A percentile compares a stretch with the other conserved stretches of the same genome.
Evolutionary conservation across 75 land plant genomes (phyloP).

Genomic region (Adiantum capillusveneris): DNA sequence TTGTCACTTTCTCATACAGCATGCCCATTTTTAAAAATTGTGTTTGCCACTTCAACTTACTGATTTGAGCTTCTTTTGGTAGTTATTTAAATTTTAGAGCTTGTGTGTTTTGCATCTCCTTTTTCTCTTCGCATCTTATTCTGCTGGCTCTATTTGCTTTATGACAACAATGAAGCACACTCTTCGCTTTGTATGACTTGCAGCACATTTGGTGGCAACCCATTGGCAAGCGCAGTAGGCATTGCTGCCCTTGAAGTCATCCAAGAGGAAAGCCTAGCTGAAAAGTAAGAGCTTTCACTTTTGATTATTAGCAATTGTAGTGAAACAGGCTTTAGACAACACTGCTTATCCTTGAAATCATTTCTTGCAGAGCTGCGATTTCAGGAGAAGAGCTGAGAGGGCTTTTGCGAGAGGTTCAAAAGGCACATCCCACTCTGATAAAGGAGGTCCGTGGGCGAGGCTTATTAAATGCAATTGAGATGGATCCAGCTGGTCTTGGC

Average conservation of each 20-base stretch:
- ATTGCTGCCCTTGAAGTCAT: conserved; percentile 84
- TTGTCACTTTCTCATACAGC: no score
- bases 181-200: conserved; percentile 3
- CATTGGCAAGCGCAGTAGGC: conserved; percentile 94
- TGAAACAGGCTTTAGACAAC: no score
- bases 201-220: conserved; percentile 99
- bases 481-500: conserved; percentile 44
- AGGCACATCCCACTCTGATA: conserved; percentile 48
- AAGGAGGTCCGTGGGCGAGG: conserved; percentile 95
- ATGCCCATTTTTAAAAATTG: no score
- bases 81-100: no score
- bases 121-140: no score
- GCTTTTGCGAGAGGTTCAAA: conserved; percentile 45
- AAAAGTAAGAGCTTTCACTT: conserved; percentile 79
- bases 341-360: no score
- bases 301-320: no score
- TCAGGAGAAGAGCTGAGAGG: conserved; percentile 64
- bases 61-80: no score
- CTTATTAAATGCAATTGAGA: conserved; percentile 85
- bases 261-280: conserved; percentile 68
- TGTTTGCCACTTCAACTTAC: no score
- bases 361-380: conserved; percentile 59
- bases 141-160: no score
- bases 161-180: no score
- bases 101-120: no score